phyloP scores from a whole-genome alignment of 2,329 filamentous ascomycete genomes.

The Apiospora pterosperma region DNA sequence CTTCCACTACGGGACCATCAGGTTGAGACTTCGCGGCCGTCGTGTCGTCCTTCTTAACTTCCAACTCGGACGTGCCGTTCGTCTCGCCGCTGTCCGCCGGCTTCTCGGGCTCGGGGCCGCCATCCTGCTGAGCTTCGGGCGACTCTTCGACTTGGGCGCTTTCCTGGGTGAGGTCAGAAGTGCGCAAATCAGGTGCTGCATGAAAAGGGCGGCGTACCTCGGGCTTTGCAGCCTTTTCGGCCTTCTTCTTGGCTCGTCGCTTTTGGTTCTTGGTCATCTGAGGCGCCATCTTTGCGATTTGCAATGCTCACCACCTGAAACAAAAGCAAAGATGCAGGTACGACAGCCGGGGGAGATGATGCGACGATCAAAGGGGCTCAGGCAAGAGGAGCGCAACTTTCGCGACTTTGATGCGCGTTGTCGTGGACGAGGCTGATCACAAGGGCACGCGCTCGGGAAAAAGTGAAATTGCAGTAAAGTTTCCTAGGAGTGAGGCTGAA shows the following conservation, averaged over 20 bases:
- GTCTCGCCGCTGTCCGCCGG: conserved; percentile 22
- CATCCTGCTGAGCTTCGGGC: conserved; percentile 32
- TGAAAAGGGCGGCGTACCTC: conserved; percentile 37
- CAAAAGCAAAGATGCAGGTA: conserved; percentile 6
- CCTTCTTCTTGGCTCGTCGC: conserved; percentile 91
- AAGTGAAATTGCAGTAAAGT: conserved; percentile 5
- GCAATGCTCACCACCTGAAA: conserved; percentile 5
- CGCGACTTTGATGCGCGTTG: background rate
- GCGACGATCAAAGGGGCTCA: background rate
- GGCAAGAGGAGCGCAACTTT: background rate
- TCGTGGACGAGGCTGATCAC: background rate
- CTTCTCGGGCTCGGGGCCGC: conserved; percentile 18
- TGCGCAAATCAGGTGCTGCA: background rate
- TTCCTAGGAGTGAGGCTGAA: background rate
- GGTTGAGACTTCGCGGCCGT: conserved; percentile 32
- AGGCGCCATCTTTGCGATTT: conserved; percentile 53
- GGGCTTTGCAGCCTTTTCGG: conserved; percentile 68
- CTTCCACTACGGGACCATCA: conserved; percentile 40
- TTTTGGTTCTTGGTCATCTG: conserved; percentile 95
- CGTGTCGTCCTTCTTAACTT: conserved; percentile 37
- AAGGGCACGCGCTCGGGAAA: conserved; percentile 1
- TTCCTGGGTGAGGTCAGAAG: conserved; percentile 11
- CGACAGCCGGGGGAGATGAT: conserved; percentile 9
- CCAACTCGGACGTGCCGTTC: conserved; percentile 29
- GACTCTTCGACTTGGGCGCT: conserved; percentile 21